These are phyloP conservation scores for Trametes maxima DNA, from an alignment of 768 basidiomycete genomes.

Conservation along the genomic window DNA sequence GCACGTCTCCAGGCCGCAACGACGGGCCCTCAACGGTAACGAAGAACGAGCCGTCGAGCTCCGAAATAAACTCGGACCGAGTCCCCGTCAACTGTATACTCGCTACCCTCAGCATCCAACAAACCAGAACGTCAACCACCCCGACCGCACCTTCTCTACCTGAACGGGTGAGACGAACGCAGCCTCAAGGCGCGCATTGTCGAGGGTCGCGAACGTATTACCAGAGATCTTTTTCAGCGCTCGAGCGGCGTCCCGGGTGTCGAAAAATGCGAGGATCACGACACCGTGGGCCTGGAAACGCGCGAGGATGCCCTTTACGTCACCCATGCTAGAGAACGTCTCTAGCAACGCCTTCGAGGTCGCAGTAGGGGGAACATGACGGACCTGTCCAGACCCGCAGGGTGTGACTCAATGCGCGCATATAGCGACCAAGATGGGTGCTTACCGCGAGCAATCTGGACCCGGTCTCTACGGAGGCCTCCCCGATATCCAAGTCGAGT, in stretches of 20 bases:
- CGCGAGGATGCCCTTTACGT: conserved; percentile 60
- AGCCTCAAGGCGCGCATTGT: conserved; percentile 7
- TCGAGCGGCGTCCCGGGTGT: conserved; percentile 54
- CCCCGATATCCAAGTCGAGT: conserved; percentile 8
- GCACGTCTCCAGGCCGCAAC: conserved; percentile 28
- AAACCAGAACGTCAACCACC: no score
- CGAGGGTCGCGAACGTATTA: conserved; percentile 28
- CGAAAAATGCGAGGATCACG: conserved; percentile 62
- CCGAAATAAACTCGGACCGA: conserved; percentile 50
- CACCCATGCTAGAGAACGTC: conserved; percentile 33
- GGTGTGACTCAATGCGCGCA: conserved; percentile 22
- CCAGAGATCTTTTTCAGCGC: conserved; percentile 33
- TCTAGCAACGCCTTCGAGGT: conserved; percentile 34
- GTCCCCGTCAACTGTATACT: conserved; percentile 51
- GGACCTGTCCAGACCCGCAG: conserved; percentile 35
- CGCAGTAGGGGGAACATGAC: conserved; percentile 40
- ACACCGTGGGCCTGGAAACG: conserved; percentile 54
- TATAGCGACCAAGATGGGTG: not conserved
- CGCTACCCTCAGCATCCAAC: conserved; percentile 6
- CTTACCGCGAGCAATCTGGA: conserved; percentile 35
- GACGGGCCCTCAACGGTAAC: conserved; percentile 43
- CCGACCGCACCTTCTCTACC: conserved; percentile 19
- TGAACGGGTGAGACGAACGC: conserved; percentile 10
- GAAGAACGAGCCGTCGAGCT: conserved; percentile 54
- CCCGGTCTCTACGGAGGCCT: conserved; percentile 14